These are phyloP conservation scores for Septoria linicola DNA, from an alignment of 2,329 filamentous ascomycete genomes.

Conservation along the genomic window DNA sequence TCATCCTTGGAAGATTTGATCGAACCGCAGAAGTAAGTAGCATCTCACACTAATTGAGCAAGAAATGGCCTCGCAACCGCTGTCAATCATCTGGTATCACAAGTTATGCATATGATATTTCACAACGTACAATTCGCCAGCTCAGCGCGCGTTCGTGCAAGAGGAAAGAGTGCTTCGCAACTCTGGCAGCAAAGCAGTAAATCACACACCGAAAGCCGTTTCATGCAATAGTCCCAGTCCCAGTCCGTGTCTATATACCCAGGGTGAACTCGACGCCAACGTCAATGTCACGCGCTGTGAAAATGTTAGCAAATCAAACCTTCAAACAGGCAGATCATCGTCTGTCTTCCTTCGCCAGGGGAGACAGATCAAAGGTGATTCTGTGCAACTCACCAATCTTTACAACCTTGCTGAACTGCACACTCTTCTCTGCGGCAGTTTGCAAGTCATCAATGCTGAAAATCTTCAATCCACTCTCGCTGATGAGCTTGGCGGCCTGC, in stretches of 20 bases:
- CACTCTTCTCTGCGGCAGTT: slow-evolving; percentile 93
- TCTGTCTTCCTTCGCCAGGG: too few relatives aligned
- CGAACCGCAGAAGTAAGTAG: too few relatives aligned
- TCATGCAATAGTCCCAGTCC: neutral
- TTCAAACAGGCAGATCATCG: too few relatives aligned
- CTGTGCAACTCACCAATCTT: slow-evolving; percentile 75
- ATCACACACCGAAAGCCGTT: neutral
- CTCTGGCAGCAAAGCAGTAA: neutral
- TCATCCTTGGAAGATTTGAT: too few relatives aligned
- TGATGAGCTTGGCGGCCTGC: slow-evolving; percentile 85
- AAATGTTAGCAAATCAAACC: neutral
- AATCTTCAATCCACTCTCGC: slow-evolving; percentile 98
- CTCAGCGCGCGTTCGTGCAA: too few relatives aligned
- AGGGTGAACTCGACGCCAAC: slow-evolving; percentile 94
- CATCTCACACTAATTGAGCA: too few relatives aligned
- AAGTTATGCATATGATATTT: slow-evolving; percentile 11
- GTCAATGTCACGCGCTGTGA: slow-evolving; percentile 83
- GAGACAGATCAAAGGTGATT: slow-evolving; percentile 6
- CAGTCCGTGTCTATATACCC: slow-evolving; percentile 69
- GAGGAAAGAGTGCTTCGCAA: neutral
- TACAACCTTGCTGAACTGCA: slow-evolving; percentile 98
- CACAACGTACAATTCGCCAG: slow-evolving; percentile 3
- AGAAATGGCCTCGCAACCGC: too few relatives aligned
- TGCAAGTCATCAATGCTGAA: slow-evolving; percentile 99
- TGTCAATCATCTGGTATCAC: slow-evolving; percentile 13